Percentiles rank a stretch among this genome's conserved stretches.
These are phyloP conservation scores for Solanum appendiculatum DNA, from an alignment of 257 asterid genomes.

Conservation along the genomic window DNA sequence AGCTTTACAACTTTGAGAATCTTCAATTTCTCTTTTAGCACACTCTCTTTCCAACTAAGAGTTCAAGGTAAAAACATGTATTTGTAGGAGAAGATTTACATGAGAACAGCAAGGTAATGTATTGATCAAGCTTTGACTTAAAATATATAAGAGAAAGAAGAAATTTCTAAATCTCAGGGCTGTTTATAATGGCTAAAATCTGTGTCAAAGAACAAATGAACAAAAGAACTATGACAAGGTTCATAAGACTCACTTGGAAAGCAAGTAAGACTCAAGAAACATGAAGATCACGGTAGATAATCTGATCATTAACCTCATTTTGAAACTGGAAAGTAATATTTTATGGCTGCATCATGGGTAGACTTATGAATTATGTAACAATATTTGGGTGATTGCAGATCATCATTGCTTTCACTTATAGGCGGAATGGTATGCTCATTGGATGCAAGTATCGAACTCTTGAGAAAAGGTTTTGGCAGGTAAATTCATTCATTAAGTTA, in stretches of 20 bases:
- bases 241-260: background rate
- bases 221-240: background rate
- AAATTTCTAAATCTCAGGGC: background rate
- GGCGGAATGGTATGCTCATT: constrained; percentile 39
- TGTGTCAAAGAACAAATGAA: background rate
- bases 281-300: background rate
- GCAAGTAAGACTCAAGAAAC: background rate
- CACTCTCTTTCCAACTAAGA: background rate
- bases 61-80: background rate
- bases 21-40: background rate
- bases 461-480: constrained; percentile 78
- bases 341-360: background rate
- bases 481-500: background rate
- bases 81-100: background rate
- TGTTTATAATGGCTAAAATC: background rate
- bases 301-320: background rate
- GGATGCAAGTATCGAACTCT: constrained; percentile 72
- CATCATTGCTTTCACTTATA: constrained; percentile 64
- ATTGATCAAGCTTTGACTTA: background rate
- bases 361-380: background rate
- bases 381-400: constrained; percentile 36
- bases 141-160: background rate
- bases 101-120: background rate
- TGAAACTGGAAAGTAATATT: background rate
- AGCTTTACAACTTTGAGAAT: background rate